Evolutionary conservation across 148 eudicot genomes (phyloP).

Genomic region (Nepenthes mirabilis): DNA sequence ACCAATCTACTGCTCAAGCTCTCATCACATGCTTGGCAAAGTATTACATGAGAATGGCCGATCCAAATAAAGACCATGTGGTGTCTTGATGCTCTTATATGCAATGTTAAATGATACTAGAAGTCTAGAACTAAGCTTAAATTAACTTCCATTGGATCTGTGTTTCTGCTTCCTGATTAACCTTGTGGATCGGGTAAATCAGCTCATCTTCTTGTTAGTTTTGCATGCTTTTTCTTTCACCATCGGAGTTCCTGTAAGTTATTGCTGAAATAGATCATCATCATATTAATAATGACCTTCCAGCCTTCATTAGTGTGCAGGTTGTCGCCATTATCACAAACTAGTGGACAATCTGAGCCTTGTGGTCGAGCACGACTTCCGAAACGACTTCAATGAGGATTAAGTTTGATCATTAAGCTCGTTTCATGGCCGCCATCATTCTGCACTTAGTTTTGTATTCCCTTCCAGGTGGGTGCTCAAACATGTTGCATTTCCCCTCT

Average conservation of each 20-base stretch:
- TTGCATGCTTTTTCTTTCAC: background rate
- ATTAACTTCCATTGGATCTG: too few relatives aligned
- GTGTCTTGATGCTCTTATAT: too few relatives aligned
- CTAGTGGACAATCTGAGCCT: constrained; percentile 82
- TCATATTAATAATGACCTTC: background rate
- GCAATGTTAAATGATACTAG: background rate
- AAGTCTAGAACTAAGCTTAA: too few relatives aligned
- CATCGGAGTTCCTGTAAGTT: background rate
- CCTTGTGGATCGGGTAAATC: too few relatives aligned
- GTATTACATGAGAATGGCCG: too few relatives aligned
- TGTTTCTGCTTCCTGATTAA: too few relatives aligned
- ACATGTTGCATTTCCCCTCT: too few relatives aligned
- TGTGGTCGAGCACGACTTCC: constrained; percentile 81
- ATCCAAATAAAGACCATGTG: too few relatives aligned
- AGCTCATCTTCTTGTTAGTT: too few relatives aligned
- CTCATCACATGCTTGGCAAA: too few relatives aligned
- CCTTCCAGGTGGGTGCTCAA: too few relatives aligned
- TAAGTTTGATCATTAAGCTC: constrained; percentile 8
- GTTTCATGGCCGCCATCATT: background rate
- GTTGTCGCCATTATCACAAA: constrained; percentile 80
- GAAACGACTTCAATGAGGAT: constrained; percentile 29
- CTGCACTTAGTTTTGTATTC: background rate
- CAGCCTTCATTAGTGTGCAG: constrained; percentile 61
- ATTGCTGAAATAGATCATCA: background rate
- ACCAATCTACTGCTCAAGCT: too few relatives aligned